Conservation (phyloP, 2,329 filamentous ascomycete genomes). For the Aspergillus fumigatiaffinis region DNA sequence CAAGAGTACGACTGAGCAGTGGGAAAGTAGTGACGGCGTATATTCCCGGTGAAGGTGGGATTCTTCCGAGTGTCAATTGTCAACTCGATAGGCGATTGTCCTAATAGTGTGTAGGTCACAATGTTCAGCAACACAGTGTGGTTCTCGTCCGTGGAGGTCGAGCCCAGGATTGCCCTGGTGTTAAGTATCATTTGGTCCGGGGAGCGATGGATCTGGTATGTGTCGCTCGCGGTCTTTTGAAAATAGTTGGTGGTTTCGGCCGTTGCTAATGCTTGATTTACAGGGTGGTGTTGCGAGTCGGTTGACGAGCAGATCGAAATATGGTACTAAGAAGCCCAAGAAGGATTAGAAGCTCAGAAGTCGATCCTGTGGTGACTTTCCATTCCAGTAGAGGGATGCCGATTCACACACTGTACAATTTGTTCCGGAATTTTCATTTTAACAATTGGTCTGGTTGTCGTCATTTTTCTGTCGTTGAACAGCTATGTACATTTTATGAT, state of each 20-base stretch:
- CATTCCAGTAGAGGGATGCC: not conserved
- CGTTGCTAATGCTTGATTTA: slow-evolving; percentile 22
- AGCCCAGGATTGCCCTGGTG: slow-evolving; percentile 96
- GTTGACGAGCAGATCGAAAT: slow-evolving; percentile 85
- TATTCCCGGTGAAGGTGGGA: slow-evolving; percentile 82
- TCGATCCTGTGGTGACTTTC: not conserved
- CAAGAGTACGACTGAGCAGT: slow-evolving; percentile 81
- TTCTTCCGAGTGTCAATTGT: not conserved
- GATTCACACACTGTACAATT: not conserved
- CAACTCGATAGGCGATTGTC: not conserved
- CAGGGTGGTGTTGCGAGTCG: slow-evolving; percentile 88
- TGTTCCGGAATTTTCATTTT: slow-evolving; percentile 4
- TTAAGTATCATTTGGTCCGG: slow-evolving; percentile 89
- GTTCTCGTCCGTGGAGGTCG: slow-evolving; percentile 92
- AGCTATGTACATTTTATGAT: not conserved
- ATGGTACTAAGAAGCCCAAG: slow-evolving; percentile 98
- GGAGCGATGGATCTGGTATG: slow-evolving; percentile 89
- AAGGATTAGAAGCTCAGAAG: slow-evolving; percentile 48
- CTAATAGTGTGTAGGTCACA: slow-evolving; percentile 63
- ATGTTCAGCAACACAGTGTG: slow-evolving; percentile 97
- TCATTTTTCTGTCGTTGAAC: not conserved
- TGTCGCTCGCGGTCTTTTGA: slow-evolving; percentile 39
- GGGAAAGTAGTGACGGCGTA: slow-evolving; percentile 87
- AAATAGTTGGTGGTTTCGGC: not conserved
- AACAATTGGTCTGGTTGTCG: not conserved